These are phyloP conservation scores for Rhizopus sp. DNA, from an alignment of 371 early-diverging fungal genomes.

Conservation along the genomic window DNA sequence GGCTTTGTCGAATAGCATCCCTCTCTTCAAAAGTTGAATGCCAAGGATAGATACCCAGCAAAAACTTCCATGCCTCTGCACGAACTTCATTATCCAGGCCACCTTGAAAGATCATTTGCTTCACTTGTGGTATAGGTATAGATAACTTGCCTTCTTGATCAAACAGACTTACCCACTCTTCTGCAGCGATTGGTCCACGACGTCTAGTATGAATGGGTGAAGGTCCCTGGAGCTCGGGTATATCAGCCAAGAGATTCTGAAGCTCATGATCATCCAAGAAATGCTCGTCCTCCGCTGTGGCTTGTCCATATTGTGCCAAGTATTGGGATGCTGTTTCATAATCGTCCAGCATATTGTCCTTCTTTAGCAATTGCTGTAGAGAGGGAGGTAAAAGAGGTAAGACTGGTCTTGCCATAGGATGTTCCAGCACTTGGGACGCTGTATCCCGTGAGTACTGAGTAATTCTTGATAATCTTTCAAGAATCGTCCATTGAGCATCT, in stretches of 20 bases:
- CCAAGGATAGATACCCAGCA: constrained; percentile 88
- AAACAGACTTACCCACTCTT: constrained; percentile 78
- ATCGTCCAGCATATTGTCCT: constrained; percentile 65
- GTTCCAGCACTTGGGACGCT: constrained; percentile 70
- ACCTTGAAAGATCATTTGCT: constrained; percentile 72
- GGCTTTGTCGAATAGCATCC: constrained; percentile 57
- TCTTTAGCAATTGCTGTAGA: constrained; percentile 39
- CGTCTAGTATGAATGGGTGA: constrained; percentile 39
- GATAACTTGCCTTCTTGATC: constrained; percentile 63
- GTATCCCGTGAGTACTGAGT: constrained; percentile 74
- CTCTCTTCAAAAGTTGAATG: constrained; percentile 78
- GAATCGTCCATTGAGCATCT: constrained; percentile 69
- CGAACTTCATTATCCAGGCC: constrained; percentile 85
- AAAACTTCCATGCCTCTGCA: constrained; percentile 88
- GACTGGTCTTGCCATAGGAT: constrained; percentile 40
- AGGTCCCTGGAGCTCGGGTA: constrained; percentile 33
- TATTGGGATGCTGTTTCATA: constrained; percentile 83
- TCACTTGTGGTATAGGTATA: constrained; percentile 53
- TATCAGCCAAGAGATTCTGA: constrained; percentile 27
- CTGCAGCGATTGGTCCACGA: constrained; percentile 65
- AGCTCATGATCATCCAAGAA: constrained; percentile 22
- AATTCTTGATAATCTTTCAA: constrained; percentile 77
- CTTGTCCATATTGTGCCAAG: constrained; percentile 68
- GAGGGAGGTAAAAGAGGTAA: constrained; percentile 6
- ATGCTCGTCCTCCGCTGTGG: constrained; percentile 6